Percentiles rank a stretch among this genome's conserved stretches.
phyloP scores from a whole-genome alignment of 2,329 filamentous ascomycete genomes.

The Penicillium oxalicum region DNA sequence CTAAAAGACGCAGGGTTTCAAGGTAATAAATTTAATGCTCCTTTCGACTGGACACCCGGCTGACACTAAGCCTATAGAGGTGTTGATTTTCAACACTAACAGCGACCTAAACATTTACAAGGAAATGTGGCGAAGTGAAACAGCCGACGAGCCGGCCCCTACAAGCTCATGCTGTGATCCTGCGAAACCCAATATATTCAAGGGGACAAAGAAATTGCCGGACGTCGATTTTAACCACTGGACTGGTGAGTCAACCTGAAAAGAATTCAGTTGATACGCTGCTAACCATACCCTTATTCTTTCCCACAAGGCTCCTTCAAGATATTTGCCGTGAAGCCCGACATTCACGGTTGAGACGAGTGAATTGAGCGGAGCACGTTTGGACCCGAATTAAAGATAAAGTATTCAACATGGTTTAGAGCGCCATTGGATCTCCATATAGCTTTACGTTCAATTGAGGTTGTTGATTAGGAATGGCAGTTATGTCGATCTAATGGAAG shows the following conservation, averaged over 20 bases:
- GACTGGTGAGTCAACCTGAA: constrained; percentile 7
- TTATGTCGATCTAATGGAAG: not conserved
- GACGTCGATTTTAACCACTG: constrained; percentile 6
- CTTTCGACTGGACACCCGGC: not conserved
- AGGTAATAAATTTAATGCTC: constrained; percentile 27
- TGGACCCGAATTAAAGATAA: no score
- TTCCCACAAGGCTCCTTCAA: no score
- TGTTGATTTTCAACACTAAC: constrained; percentile 4
- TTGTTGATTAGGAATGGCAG: not conserved
- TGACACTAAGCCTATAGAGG: not conserved
- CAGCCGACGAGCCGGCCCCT: not conserved
- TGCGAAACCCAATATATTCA: not conserved
- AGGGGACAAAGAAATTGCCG: not conserved
- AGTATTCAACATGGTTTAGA: no score
- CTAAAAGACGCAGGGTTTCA: constrained; percentile 48
- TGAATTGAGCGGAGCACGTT: no score
- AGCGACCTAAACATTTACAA: constrained; percentile 7
- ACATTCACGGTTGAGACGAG: no score
- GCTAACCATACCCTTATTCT: no score
- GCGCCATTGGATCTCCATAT: no score
- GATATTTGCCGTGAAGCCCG: no score
- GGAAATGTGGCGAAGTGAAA: constrained; percentile 4
- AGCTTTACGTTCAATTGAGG: not conserved
- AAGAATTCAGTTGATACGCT: no score
- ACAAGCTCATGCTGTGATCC: constrained; percentile 3